phyloP scores from a whole-genome alignment of 306 rosid species.

The Trifolium subterraneum region DNA sequence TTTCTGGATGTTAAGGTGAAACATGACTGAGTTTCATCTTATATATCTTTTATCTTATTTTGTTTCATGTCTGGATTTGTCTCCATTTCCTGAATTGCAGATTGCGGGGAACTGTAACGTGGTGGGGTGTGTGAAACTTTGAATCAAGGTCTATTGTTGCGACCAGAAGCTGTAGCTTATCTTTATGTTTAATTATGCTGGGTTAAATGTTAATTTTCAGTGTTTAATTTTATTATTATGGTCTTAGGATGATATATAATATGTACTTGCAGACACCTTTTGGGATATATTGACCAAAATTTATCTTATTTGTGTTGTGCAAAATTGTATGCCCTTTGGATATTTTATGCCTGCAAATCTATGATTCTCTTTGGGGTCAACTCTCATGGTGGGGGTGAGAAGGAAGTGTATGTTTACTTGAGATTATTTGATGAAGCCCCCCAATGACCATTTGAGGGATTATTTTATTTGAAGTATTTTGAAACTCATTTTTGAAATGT shows the following conservation, averaged over 20 bases:
- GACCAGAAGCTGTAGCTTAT: slow-evolving; percentile 44
- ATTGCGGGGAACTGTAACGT: slow-evolving; percentile 11
- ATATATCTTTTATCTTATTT: background rate
- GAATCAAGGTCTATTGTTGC: slow-evolving; percentile 29
- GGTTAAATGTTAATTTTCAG: slow-evolving; percentile 29
- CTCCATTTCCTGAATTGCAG: slow-evolving; percentile 43
- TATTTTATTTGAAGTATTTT: background rate
- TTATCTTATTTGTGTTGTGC: slow-evolving; percentile 19
- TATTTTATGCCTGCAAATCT: slow-evolving; percentile 10
- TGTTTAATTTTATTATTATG: slow-evolving; percentile 8
- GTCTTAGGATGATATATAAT: slow-evolving; percentile 37
- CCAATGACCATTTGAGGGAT: background rate
- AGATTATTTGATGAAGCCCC: background rate
- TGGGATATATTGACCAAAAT: slow-evolving; percentile 27
- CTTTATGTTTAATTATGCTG: slow-evolving; percentile 38
- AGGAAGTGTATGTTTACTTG: background rate
- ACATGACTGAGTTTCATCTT: slow-evolving; percentile 3
- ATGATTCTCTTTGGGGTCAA: slow-evolving; percentile 13
- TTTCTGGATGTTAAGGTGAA: slow-evolving; percentile 42
- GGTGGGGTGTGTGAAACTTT: slow-evolving; percentile 34
- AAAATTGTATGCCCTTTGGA: slow-evolving; percentile 24
- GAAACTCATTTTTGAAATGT: background rate
- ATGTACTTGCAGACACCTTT: slow-evolving; percentile 37
- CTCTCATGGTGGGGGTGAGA: background rate
- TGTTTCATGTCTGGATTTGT: slow-evolving; percentile 36